phyloP scores from a whole-genome alignment of 2,329 filamentous ascomycete species.

The Colletotrichum sp. region DNA sequence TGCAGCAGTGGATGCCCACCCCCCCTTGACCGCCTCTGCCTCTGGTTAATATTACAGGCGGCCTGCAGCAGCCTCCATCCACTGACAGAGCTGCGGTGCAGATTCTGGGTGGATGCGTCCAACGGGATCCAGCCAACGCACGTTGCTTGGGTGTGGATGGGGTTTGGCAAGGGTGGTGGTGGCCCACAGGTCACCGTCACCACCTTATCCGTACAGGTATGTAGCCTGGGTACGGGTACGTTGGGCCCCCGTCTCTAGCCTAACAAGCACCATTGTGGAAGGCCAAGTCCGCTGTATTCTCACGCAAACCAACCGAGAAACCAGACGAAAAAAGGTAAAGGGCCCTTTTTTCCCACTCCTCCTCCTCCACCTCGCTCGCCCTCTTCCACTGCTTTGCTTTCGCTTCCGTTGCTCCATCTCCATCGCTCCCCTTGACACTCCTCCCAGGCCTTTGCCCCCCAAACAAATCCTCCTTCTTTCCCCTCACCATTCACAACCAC shows the following conservation, averaged over 20 bases:
- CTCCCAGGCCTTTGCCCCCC: slow-evolving; percentile 9
- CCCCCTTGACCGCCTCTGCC: slow-evolving; percentile 15
- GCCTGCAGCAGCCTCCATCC: slow-evolving; percentile 1
- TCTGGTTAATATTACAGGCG: slow-evolving; percentile 15
- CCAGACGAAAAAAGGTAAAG: slow-evolving; percentile 1
- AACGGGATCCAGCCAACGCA: slow-evolving; percentile 14
- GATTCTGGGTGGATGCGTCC: neutral
- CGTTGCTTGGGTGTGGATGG: slow-evolving; percentile 10
- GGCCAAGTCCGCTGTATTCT: neutral
- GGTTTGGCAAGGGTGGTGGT: neutral
- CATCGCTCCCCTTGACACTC: neutral
- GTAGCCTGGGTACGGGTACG: neutral
- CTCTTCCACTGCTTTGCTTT: neutral
- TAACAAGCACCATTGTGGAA: neutral
- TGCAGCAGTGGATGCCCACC: neutral
- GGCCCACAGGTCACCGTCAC: neutral
- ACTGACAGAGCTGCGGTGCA: neutral
- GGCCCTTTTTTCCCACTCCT: neutral
- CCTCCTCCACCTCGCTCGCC: neutral
- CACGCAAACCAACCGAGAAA: neutral
- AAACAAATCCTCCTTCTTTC: slow-evolving; percentile 10
- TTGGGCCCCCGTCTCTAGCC: neutral
- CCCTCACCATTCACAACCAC: slow-evolving; percentile 20
- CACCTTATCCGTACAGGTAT: neutral
- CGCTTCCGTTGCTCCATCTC: slow-evolving; percentile 4